Evolutionary conservation across 306 rosid genomes (phyloP), one percentile per base, ranked within the genome.

Genomic region (Cicer cuneatum): DNA sequence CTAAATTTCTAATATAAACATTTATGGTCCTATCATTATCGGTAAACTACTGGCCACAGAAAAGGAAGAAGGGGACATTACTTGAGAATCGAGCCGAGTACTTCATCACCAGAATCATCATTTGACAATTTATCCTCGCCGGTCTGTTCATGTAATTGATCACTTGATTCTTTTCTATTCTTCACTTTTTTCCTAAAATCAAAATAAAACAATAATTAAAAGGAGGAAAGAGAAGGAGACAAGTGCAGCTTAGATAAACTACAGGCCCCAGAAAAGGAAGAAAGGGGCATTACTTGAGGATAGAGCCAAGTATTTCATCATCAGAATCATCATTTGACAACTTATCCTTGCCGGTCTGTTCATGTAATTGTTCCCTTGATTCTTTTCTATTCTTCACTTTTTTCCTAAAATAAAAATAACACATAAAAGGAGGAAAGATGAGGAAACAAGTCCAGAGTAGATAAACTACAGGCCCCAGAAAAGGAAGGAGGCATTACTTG

Each of bases 31-130:
- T n/a, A 70, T 63, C 69, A 38, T 42, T 12, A 35, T 45, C 51
- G 57, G 38, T 59, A 54, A 73, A 69, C 45, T 64, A 5, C 42
- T 19, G 39, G 9, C 53, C 10, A n/a, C 37, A 62, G 52, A 38
- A 41, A 56, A 64, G 40, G 69, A 15, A 71, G 73, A 71, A 43
- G 66, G 67, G 65, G 66, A 83, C 53, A 75, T 72, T 86, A 87
- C 96, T 81, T 84, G 74, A 81, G 75, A 73, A 86, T 75, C 49
- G 92, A 84, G 75, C 83, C 76, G 73, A 88, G 87, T 60, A 81
- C 53, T 75, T 88, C 89, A 60, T 86, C 84, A 81, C 81, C 90
- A 12, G 82, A 84, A 72, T 63, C 85, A 73, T 87, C 75, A 14
- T 66, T 79, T 19, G 82, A 48, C 51, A 66, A 56, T 58, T 38